Percentiles rank a stretch among this genome's conserved stretches.
phyloP scores from a whole-genome alignment of 176 grass and related monocot species.

The Urochloa ruziziensis region DNA sequence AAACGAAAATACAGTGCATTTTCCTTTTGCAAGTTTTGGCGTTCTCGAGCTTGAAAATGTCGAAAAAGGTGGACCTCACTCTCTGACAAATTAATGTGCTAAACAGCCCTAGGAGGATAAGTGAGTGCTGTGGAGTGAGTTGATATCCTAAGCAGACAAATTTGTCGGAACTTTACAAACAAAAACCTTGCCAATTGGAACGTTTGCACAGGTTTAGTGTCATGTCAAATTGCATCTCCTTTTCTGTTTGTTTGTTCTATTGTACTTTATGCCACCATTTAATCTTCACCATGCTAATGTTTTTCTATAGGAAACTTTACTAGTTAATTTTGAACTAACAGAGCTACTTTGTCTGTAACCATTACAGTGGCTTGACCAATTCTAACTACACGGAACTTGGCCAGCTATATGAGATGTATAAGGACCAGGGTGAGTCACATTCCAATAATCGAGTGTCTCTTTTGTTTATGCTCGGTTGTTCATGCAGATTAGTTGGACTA shows the following conservation, averaged over 20 bases:
- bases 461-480: neutral
- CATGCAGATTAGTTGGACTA: neutral
- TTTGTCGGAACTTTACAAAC: neutral
- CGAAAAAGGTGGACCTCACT: neutral
- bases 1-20: neutral
- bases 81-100: neutral
- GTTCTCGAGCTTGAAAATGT: neutral
- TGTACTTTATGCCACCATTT: neutral
- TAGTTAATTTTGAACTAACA: neutral
- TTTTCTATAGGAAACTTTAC: neutral
- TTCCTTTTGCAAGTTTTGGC: neutral
- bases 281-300: neutral
- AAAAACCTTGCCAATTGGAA: neutral
- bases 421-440: constrained; percentile 50
- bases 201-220: neutral
- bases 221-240: neutral
- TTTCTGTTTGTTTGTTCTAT: neutral
- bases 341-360: neutral
- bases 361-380: constrained; percentile 67
- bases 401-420: constrained; percentile 71
- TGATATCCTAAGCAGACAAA: neutral
- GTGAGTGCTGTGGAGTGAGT: no score
- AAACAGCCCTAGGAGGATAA: neutral
- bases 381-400: constrained; percentile 72
- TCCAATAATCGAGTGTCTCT: neutral